phyloP scores from a whole-genome alignment of 2,329 filamentous ascomycete species.

The Claviceps purpurea region DNA sequence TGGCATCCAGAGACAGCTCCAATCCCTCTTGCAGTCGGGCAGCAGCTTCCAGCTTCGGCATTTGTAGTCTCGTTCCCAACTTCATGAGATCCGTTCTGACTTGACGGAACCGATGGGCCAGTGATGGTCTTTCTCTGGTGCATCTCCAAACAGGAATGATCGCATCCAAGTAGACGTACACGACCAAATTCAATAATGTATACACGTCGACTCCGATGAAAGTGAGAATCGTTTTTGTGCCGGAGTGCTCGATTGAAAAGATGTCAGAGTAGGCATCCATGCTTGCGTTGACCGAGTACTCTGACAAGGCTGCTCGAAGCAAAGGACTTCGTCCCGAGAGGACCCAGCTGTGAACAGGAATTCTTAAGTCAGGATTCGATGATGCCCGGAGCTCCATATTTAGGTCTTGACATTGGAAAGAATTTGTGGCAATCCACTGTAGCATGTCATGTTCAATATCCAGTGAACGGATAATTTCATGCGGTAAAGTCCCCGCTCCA shows the following conservation, averaged over 20 bases:
- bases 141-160: constrained; percentile 81
- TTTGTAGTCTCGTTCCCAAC: constrained; percentile 55
- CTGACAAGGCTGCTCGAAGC: constrained; percentile 47
- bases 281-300: constrained; percentile 29
- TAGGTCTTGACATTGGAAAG: constrained; percentile 25
- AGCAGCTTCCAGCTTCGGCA: constrained; percentile 61
- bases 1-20: constrained; percentile 48
- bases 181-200: constrained; percentile 62
- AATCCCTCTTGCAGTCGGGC: constrained; percentile 61
- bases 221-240: constrained; percentile 43
- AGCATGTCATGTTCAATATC: constrained; percentile 52
- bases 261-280: constrained; percentile 13
- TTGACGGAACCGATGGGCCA: constrained; percentile 63
- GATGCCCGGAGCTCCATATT: constrained; percentile 39
- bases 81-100: constrained; percentile 81
- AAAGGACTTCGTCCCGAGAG: constrained; percentile 60
- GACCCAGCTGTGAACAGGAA: constrained; percentile 77
- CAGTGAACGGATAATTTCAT: constrained; percentile 45
- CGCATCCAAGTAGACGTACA: constrained; percentile 70
- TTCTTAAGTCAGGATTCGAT: constrained; percentile 50
- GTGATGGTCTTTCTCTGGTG: constrained; percentile 48
- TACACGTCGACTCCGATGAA: constrained; percentile 63
- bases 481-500: constrained; percentile 34
- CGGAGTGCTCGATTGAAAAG: constrained; percentile 22
- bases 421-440: constrained; percentile 31